Conservation (phyloP, 2,329 filamentous ascomycete species). For the Parascedosporium putredinis region DNA sequence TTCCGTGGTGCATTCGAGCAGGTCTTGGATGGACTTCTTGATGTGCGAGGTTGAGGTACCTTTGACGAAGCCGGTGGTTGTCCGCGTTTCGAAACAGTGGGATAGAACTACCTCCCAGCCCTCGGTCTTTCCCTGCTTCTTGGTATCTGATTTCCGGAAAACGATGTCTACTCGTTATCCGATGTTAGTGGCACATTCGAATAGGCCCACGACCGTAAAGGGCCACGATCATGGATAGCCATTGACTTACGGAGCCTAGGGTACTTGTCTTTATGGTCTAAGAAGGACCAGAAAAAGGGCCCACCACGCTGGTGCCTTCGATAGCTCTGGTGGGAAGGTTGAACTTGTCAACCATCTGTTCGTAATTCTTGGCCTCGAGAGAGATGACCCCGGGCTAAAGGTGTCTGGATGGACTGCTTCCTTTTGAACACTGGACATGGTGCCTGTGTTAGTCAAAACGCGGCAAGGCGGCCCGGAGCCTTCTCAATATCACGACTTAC, state of each 20-base stretch:
- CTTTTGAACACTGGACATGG: constrained; percentile 38
- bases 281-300: constrained; percentile 53
- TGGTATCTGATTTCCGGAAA: constrained; percentile 54
- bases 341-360: constrained; percentile 45
- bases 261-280: constrained; percentile 45
- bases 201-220: too few relatives aligned
- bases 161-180: constrained; percentile 37
- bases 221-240: too few relatives aligned
- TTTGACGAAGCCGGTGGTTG: constrained; percentile 52
- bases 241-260: constrained; percentile 41
- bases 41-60: constrained; percentile 49
- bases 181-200: neutral
- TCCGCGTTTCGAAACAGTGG: constrained; percentile 40
- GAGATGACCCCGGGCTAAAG: constrained; percentile 46
- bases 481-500: constrained; percentile 26
- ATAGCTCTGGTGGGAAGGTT: constrained; percentile 46
- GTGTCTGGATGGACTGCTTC: constrained; percentile 47
- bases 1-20: constrained; percentile 37
- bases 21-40: constrained; percentile 35
- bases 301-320: constrained; percentile 48
- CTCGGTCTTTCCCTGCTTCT: constrained; percentile 51
- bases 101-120: constrained; percentile 56
- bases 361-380: constrained; percentile 36
- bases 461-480: neutral
- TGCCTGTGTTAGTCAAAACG: neutral